Conservation (phyloP, 257 asterid genomes). For the Fraxinus excelsior region DNA sequence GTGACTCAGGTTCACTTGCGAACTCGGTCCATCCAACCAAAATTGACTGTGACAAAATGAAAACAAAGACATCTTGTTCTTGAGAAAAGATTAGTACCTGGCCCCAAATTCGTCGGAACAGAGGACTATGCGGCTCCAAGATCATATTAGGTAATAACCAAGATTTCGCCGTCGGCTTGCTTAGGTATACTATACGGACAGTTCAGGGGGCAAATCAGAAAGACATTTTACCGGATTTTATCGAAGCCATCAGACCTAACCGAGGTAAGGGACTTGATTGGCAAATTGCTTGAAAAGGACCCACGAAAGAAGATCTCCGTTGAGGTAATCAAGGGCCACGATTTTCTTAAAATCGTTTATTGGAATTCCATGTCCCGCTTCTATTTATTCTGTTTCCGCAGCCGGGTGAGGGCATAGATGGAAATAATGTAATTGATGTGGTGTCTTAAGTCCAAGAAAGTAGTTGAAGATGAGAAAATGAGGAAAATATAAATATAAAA, state of each 20-base stretch:
- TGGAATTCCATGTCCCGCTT: conserved; percentile 51
- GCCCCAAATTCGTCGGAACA: too few relatives aligned
- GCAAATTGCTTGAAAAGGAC: conserved; percentile 76
- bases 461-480: conserved; percentile 26
- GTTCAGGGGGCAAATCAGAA: conserved; percentile 71
- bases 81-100: too few relatives aligned
- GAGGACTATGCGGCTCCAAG: too few relatives aligned
- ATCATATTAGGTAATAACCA: too few relatives aligned
- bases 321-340: conserved; percentile 61
- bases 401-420: too few relatives aligned
- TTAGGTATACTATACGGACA: conserved; percentile 73
- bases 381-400: too few relatives aligned
- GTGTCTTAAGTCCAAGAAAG: too few relatives aligned
- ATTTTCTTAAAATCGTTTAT: conserved; percentile 57
- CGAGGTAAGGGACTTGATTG: conserved; percentile 82
- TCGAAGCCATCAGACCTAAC: conserved; percentile 52
- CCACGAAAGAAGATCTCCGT: conserved; percentile 53
- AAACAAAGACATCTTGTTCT: too few relatives aligned
- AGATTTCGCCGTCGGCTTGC: conserved; percentile 76
- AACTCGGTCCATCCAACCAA: conserved; percentile 31
- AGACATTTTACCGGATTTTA: conserved; percentile 57
- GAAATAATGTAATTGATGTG: too few relatives aligned
- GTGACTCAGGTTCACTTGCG: conserved; percentile 48
- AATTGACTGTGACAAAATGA: too few relatives aligned
- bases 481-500: background rate